Evolutionary conservation across 139 green algal genomes (phyloP).

Genomic region (Chlamydomonas sp.): DNA sequence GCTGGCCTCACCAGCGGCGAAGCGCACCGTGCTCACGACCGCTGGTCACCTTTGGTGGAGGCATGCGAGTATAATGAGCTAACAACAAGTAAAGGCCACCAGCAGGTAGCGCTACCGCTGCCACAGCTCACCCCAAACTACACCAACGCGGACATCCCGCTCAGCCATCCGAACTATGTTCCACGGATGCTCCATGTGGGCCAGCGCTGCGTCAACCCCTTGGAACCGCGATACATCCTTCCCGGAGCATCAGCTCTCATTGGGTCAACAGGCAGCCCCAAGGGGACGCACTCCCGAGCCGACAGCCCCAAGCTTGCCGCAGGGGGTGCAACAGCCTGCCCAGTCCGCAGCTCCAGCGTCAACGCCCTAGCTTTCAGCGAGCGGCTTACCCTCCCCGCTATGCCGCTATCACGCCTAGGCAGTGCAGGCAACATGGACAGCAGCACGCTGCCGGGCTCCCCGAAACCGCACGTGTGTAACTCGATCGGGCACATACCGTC

Average conservation of each 20-base stretch:
- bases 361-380: neutral
- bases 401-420: neutral
- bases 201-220: constrained; percentile 12
- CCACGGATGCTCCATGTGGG: constrained; percentile 11
- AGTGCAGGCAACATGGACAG: neutral
- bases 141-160: constrained; percentile 13
- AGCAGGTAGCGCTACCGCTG: neutral
- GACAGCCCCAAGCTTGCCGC: neutral
- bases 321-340: neutral
- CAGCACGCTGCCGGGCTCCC: neutral
- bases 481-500: neutral
- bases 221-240: constrained; percentile 24
- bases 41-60: constrained; percentile 5
- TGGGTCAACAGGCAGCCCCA: neutral
- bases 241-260: neutral
- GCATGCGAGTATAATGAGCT: constrained; percentile 5
- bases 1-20: neutral
- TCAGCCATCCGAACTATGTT: neutral
- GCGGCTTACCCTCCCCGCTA: neutral
- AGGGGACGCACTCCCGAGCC: neutral
- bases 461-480: neutral
- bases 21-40: constrained; percentile 17
- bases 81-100: neutral
- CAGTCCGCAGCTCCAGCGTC: neutral
- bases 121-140: neutral